Base-by-base conservation (phyloP, 108 stramenopile genomes). In the Discostella stelligeroides region DNA sequence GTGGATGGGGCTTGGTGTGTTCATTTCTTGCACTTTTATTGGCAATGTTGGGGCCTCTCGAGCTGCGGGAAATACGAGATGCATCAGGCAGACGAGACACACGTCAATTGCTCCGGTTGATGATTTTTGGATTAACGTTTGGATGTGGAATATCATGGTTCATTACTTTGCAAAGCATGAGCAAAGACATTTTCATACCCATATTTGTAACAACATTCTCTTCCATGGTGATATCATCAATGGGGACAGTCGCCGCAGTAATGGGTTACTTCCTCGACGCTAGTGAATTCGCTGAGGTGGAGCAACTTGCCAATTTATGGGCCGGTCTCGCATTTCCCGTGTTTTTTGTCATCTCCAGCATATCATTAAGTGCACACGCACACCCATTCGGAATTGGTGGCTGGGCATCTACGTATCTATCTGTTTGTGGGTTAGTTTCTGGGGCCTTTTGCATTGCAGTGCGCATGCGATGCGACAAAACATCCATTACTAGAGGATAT, bases 141-240 rank as follows among this genome's bases (percentile, higher is more conserved):
- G 91, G 88, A 13, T 89, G 86, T 56, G 91, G 91, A 14, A 70
- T 92, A 45, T 65, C 91, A 9, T 92, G 88, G 87, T 92, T 92
- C 61, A 79, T 92, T 17, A 80, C 84, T 12, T 66, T 90, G 60
- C 82, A 90, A 47, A 81, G 84, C 29, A 92, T 92, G 91, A 76
- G 75, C 46, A 85, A 90, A 43, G 86, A 79, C 43, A 61, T 79
- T 30, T 76, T 86, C 71, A 80, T 88, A 17, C 65, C 76, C 11
- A 72, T 92, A 25, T 72, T 88, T 25, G 63, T 88, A 12, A 84
- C 86, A 10, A 59, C 70, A 13, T 63, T 85, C 13, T 74, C 87
- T 4, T 85, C 75, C 48, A 84, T 90, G 87, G 83, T 85, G 6
- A 80, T 90, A 60, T 74, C 86, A 9, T 87, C 88, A 54, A 73